Base-by-base conservation (phyloP, 768 basidiomycete species). In the Daedalea quercina region DNA sequence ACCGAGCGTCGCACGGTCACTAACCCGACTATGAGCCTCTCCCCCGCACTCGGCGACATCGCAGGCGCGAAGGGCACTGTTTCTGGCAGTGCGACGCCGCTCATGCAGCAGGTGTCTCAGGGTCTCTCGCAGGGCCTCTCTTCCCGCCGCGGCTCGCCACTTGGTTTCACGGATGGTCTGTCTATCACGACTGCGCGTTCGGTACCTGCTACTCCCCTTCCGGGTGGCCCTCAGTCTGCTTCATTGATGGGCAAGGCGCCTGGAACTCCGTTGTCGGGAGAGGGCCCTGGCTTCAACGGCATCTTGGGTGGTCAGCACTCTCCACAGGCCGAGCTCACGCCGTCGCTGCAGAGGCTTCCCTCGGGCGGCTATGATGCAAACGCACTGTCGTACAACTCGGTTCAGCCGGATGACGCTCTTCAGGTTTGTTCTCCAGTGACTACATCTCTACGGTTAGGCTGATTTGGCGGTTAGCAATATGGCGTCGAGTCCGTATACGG, bases 181-280 rank as follows among this genome's bases (percentile, higher is more conserved):
- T 70, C 73, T 33, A 75, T 82, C 28, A 80, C 73, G 22, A 73
- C 80, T 17, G 78, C 86, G 28, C 85, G 89, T 52, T 92, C 90
- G 37, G 90, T 92, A 20, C 90, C 90, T 45, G 88, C 87, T 1
- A 91, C 90, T 2, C 90, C 90, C 20, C 67, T 90, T 7, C 70
- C 71, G 9, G 80, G 78, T 9, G 68, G 84, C n/a, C 59, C 80
- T 13, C 76, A 73, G 42, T 74, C 73, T 40, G 62, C 57, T 3
- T 61, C 71, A 11, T 76, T 78, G 64, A 67, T 86, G 42, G 62
- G 82, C 57, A 87, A 86, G 70, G 77, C 82, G 3, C 84, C 86
- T 7, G 82, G 80, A 33, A 84, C 77, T 13, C 87, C 89, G 17
- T 74, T 79, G 33, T 56, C 59, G 9, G 56, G 56, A 3, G 59